phyloP scores from a whole-genome alignment of 2,329 filamentous ascomycete species.

The Hypoxylon rubiginosum region DNA sequence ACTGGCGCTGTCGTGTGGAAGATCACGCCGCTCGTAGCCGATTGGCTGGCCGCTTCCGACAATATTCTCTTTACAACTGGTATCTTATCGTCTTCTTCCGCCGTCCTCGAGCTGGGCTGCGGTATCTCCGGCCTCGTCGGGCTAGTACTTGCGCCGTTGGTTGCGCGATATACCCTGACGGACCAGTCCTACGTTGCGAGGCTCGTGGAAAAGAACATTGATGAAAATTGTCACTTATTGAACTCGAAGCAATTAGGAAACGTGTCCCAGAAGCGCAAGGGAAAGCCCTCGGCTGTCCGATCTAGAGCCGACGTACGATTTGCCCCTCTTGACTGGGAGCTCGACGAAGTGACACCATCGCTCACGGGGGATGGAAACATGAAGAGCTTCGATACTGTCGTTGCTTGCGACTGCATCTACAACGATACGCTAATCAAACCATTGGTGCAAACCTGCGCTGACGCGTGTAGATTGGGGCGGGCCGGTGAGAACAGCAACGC shows the following conservation, averaged over 20 bases:
- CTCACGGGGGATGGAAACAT: conserved; percentile 55
- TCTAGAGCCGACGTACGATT: conserved; percentile 64
- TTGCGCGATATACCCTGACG: conserved; percentile 80
- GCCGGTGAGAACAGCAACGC: conserved; percentile 29
- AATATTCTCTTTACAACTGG: conserved; percentile 73
- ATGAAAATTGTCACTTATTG: conserved; percentile 64
- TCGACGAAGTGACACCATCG: conserved; percentile 63
- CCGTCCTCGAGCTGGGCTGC: conserved; percentile 86
- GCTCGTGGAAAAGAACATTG: conserved; percentile 81
- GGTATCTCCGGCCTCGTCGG: conserved; percentile 87
- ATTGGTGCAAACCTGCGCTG: conserved; percentile 83
- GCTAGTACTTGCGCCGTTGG: conserved; percentile 72
- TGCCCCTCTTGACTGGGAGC: conserved; percentile 85
- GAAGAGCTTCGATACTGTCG: conserved; percentile 75
- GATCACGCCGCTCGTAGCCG: conserved; percentile 84
- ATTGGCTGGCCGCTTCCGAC: conserved; percentile 76
- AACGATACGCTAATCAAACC: conserved; percentile 88
- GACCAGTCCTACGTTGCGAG: conserved; percentile 89
- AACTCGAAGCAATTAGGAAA: conserved; percentile 25
- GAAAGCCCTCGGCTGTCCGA: conserved; percentile 26
- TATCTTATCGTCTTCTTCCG: conserved; percentile 67
- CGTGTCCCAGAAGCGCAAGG: conserved; percentile 42
- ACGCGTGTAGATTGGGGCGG: conserved; percentile 74
- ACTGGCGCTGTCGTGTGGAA: conserved; percentile 92
- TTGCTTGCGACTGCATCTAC: conserved; percentile 96